Conservation (phyloP, 2,329 filamentous ascomycete genomes). For the Epichloe hybrida region DNA sequence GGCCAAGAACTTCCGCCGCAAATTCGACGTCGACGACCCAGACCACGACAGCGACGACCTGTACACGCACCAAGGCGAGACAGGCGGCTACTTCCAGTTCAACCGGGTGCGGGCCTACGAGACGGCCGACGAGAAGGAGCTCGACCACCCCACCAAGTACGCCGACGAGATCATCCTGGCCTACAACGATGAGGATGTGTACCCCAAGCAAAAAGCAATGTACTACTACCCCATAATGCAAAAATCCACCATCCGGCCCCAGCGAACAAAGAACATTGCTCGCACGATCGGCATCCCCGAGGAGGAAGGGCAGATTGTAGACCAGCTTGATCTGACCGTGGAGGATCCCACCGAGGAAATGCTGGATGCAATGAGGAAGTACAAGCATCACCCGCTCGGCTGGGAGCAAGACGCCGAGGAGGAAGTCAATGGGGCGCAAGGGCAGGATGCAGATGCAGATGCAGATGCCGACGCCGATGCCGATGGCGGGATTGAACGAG, state of each 20-base stretch:
- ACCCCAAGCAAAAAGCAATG: constrained; percentile 40
- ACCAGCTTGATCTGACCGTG: constrained; percentile 42
- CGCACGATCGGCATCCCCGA: constrained; percentile 32
- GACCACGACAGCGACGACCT: constrained; percentile 39
- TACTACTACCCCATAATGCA: constrained; percentile 60
- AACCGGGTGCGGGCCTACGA: constrained; percentile 51
- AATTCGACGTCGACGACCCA: constrained; percentile 44
- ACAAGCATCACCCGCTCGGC: constrained; percentile 38
- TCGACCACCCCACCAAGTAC: constrained; percentile 46
- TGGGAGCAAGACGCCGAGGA: constrained; percentile 28
- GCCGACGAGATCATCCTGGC: constrained; percentile 49
- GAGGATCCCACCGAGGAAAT: constrained; percentile 42
- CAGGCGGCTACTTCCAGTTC: constrained; percentile 43
- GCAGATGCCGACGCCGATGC: not conserved
- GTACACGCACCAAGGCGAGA: constrained; percentile 37
- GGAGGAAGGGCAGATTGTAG: constrained; percentile 37
- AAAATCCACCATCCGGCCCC: constrained; percentile 46
- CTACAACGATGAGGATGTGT: constrained; percentile 38
- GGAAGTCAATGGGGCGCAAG: constrained; percentile 13
- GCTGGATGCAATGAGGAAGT: constrained; percentile 36
- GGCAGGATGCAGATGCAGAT: not conserved
- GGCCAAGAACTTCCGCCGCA: constrained; percentile 42
- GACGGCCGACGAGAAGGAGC: constrained; percentile 43
- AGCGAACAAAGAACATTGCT: constrained; percentile 50
- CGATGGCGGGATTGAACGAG: constrained; percentile 9